Evolutionary conservation across 2,329 filamentous ascomycete species (phyloP).

Genomic region (Talaromyces sp.): DNA sequence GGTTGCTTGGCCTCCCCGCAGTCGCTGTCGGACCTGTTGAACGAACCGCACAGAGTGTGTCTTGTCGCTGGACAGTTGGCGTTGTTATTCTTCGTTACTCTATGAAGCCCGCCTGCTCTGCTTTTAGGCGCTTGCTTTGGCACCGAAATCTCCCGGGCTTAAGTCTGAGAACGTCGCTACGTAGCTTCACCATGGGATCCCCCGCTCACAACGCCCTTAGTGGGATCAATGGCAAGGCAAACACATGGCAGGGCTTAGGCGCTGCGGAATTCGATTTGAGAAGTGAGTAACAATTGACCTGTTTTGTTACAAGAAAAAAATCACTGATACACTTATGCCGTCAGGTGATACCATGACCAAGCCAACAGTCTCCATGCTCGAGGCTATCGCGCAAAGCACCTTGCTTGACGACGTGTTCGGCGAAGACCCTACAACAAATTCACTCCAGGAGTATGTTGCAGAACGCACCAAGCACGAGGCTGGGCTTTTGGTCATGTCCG

Average conservation of each 20-base stretch:
- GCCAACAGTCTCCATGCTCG: slow-evolving; percentile 75
- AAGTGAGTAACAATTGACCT: slow-evolving; percentile 27
- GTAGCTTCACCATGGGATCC: slow-evolving; percentile 17
- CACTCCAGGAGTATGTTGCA: slow-evolving; percentile 70
- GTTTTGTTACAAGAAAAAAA: not conserved
- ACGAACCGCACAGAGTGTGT: not conserved
- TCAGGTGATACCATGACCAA: slow-evolving; percentile 66
- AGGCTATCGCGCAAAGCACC: slow-evolving; percentile 67
- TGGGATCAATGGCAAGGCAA: slow-evolving; percentile 18
- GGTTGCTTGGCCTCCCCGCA: not conserved
- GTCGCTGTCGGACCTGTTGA: not conserved
- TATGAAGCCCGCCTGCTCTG: not conserved
- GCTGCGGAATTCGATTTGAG: slow-evolving; percentile 54
- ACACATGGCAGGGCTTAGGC: slow-evolving; percentile 40
- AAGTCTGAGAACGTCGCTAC: slow-evolving; percentile 6
- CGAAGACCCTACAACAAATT: slow-evolving; percentile 73
- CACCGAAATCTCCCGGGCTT: not conserved
- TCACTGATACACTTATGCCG: not conserved
- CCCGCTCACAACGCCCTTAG: slow-evolving; percentile 16
- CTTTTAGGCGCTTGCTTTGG: not conserved
- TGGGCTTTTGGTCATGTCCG: slow-evolving; percentile 76
- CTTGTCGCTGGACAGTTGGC: not conserved
- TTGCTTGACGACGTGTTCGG: slow-evolving; percentile 79
- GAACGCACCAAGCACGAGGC: slow-evolving; percentile 68
- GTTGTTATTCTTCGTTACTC: not conserved